Base-by-base conservation (phyloP, 2,329 filamentous ascomycete genomes). In the Hymenoscyphus salicellus region DNA sequence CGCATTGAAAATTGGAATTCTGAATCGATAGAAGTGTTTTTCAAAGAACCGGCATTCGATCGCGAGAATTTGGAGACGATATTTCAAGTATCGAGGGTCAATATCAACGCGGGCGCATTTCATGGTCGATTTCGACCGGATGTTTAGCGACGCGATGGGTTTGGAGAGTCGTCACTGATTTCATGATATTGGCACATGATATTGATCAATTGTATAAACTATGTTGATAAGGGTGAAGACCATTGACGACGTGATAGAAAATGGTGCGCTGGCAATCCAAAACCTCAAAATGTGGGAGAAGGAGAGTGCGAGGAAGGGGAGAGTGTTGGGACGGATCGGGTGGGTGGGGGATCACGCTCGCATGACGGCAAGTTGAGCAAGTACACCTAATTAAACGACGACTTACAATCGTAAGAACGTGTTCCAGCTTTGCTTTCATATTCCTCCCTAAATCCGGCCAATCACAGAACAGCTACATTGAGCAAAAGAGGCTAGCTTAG, bases 201-300 rank as follows among this genome's bases (percentile, higher is more conserved):
- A 26, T 36, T 56, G 63, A 66, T 66, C 63, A 63, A 67, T 61
- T 58, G 58, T 11, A 33, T 52, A 60, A 55, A 58, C 63, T 28
- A 46, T 56, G 55, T 59, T 23, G 41, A 60, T 26, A 57, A 30
- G 17, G 43, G 38, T 38, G 62, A 58, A 67, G 58, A 58, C 20
- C 20, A 36, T 49, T 61, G 55, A 60, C 63, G 52, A 33, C 6
- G 36, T 43, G 46, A 61, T 65, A 52, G 49, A 65, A 63, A 55
- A n/a, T 23, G 57, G 68, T 68, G 64, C 23, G 62, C 61, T 69
- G 65, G 58, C 65, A 67, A 52, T 62, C 28, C 26, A 46, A 60
- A 38, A 26, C 28, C 16, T 30, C 36, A 20, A 17, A 55, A 67
- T 69, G 70, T 68, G 70, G 70, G 63, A 69, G 69, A 63, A 60